Base-by-base conservation (phyloP, 495 filamentous ascomycete species). In the Hypoxylon subgilvum region DNA sequence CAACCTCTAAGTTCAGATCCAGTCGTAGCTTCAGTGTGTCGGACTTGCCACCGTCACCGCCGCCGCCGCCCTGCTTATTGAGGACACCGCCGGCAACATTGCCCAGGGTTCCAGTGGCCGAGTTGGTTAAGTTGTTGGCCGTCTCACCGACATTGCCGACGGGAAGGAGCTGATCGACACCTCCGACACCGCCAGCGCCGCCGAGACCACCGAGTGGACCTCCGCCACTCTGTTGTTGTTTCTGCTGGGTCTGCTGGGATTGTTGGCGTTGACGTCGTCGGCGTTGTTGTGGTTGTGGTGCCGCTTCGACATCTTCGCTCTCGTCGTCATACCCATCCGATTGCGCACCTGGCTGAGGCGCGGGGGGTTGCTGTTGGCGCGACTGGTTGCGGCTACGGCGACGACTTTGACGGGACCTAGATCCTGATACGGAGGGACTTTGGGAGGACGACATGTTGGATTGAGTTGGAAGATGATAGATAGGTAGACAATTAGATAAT, bases 1-100 rank as follows among this genome's bases (percentile, higher is more conserved):
- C 88, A 63, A 96, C 84, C 66, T 96, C 92, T 44, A 96, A 74
- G 70, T 96, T 95, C 41, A 96, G 72, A 67, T 96, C 91, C 50
- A 96, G 73, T 46, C 91, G 76, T 67, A 96, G 67, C 51, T 86
- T 73, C 49, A 96, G 69, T 64, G 92, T 87, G 66, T 92, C 87
- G 63, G 86, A 84, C 36, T 79, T 82, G n/a, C 79, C 80, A 7
- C 72, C 74, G 4, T 57, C 70, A 4, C 73, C 78, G 4, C 73
- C 74, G n/a, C 55, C 55, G 13, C 52, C 49, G 12, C 48, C 57
- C 7, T 52, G 46, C 1, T 48, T 77, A 40, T 55, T 61, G 5
- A 69, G 66, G 8, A 56, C 76, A 18, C 52, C 41, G 16, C 84
- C 83, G 12, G 86, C 78, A 10, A 86, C 76, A 38, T 85, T 83